Evolutionary conservation across 176 grass and related monocot genomes (phyloP).

Genomic region (Tuctoria greenei): DNA sequence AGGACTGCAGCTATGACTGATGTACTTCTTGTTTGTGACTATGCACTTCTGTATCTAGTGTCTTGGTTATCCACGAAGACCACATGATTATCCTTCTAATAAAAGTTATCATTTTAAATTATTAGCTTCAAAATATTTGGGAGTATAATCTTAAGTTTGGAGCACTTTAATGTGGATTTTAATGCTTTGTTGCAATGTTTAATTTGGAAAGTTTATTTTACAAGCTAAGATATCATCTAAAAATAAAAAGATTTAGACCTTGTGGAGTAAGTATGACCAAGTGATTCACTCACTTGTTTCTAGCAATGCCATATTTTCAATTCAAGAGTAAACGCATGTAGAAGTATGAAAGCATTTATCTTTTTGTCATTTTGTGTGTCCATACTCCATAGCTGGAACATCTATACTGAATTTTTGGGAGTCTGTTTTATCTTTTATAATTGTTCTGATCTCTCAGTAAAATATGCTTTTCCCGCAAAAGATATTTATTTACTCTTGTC

Average conservation of each 20-base stretch:
- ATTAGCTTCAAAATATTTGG: not conserved
- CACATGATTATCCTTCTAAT: not conserved
- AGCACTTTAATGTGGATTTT: not conserved
- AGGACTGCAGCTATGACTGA: not conserved
- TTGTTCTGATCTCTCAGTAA: not conserved
- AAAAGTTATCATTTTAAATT: not conserved
- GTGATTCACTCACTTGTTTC: not conserved
- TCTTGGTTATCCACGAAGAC: not conserved
- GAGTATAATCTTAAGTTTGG: not conserved
- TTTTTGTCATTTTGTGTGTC: not conserved
- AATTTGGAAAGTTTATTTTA: not conserved
- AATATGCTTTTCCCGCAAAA: slow-evolving; percentile 15
- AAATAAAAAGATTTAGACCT: not conserved
- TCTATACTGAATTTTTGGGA: not conserved
- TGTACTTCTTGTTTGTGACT: slow-evolving; percentile 23
- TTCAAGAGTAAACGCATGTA: slow-evolving; percentile 1
- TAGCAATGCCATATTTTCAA: not conserved
- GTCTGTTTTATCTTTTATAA: not conserved
- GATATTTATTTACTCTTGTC: slow-evolving; percentile 32
- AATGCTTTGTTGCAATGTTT: slow-evolving; percentile 12
- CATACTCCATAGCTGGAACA: not conserved
- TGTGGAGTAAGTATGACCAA: not conserved
- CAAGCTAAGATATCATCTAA: not conserved
- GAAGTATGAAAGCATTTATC: not conserved
- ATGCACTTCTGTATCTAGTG: slow-evolving; percentile 5